These are phyloP conservation scores for Petunia secreta DNA, from an alignment of 257 asterid species.

Conservation along the genomic window DNA sequence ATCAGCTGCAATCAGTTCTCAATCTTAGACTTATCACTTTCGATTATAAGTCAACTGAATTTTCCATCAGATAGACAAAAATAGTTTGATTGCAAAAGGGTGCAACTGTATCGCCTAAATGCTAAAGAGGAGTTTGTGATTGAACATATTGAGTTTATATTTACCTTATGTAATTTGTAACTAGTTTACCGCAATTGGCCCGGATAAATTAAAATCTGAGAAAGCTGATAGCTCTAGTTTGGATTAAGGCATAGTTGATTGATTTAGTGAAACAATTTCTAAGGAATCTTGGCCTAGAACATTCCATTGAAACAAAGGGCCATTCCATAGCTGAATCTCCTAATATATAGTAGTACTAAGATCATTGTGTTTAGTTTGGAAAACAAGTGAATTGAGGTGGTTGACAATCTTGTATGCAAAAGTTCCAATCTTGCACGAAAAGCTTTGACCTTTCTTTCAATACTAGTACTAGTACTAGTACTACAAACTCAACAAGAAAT, in stretches of 20 bases:
- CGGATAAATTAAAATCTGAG: too few species aligned
- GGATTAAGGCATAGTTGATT: neutral
- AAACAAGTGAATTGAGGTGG: neutral
- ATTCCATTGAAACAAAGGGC: neutral
- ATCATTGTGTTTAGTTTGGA: neutral
- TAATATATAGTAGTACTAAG: neutral
- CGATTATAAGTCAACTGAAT: too few species aligned
- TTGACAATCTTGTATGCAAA: neutral
- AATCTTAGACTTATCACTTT: too few species aligned
- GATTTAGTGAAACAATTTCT: neutral
- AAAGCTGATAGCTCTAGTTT: neutral
- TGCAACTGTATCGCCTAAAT: too few species aligned
- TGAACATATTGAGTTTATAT: too few species aligned
- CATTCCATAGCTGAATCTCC: neutral
- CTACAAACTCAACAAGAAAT: too few species aligned
- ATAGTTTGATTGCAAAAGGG: too few species aligned
- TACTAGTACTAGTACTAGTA: neutral
- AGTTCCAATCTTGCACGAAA: too few species aligned
- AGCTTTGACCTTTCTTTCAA: neutral
- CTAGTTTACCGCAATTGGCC: too few species aligned
- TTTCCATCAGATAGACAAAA: too few species aligned
- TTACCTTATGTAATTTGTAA: too few species aligned
- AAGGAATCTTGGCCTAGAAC: neutral
- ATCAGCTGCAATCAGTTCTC: conserved; percentile 44
- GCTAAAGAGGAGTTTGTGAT: too few species aligned